Percentiles rank a stretch among this genome's conserved stretches.
phyloP scores from a whole-genome alignment of 306 rosid genomes.

The Echinosophora koreensis region DNA sequence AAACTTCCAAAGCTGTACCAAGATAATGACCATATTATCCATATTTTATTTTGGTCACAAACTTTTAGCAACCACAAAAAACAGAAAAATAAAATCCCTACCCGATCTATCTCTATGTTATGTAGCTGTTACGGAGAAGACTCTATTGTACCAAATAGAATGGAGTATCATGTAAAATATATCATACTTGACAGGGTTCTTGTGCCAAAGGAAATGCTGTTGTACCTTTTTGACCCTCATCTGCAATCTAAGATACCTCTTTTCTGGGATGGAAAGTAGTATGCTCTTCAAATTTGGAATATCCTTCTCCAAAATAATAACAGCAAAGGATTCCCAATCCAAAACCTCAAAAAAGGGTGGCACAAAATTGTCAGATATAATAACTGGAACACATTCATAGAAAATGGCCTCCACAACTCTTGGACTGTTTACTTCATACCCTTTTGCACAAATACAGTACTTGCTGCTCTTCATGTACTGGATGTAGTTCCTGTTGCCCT shows the following conservation, averaged over 20 bases:
- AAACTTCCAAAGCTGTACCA: constrained; percentile 39
- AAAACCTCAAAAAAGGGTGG: constrained; percentile 80
- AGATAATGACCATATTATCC: constrained; percentile 15
- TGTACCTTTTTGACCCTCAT: constrained; percentile 80
- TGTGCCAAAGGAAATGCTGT: constrained; percentile 87
- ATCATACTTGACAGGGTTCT: constrained; percentile 76
- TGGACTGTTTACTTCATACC: constrained; percentile 92
- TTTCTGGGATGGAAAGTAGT: constrained; percentile 71
- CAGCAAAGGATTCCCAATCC: constrained; percentile 90
- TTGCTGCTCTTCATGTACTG: constrained; percentile 89
- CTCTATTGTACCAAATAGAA: constrained; percentile 85
- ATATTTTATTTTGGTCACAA: neutral
- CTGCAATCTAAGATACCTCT: constrained; percentile 66
- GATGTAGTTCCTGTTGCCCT: constrained; percentile 64
- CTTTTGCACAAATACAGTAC: constrained; percentile 92
- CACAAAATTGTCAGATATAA: constrained; percentile 90
- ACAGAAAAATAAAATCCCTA: neutral
- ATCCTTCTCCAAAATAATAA: constrained; percentile 82
- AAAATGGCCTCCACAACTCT: constrained; percentile 89
- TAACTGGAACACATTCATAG: constrained; percentile 83
- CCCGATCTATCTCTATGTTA: constrained; percentile 7
- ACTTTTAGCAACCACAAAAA: neutral
- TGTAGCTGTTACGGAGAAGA: constrained; percentile 52
- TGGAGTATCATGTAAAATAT: constrained; percentile 92
- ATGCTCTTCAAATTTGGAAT: constrained; percentile 79